Conservation (phyloP, 192 early-diverging fungal species). For the Gaertneriomyces semiglobifer region DNA sequence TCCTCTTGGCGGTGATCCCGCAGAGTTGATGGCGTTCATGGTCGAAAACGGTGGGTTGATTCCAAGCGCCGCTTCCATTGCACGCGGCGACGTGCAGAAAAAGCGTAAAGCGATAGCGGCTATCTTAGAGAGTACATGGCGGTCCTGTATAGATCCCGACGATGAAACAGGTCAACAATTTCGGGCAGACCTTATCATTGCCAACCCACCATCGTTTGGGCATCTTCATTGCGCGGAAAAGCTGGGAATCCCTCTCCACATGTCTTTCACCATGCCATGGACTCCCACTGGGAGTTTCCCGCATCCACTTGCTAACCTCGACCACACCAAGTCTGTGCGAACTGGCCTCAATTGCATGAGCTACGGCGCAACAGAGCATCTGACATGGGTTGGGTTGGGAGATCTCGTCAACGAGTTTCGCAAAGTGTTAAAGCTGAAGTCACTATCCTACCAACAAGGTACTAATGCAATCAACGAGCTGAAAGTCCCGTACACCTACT, state of each 20-base stretch:
- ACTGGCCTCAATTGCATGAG: constrained; percentile 14
- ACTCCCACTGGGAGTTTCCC: constrained; percentile 29
- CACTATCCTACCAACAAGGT: constrained; percentile 4
- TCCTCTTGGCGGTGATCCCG: constrained; percentile 61
- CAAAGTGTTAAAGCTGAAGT: background rate
- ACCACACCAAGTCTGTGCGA: background rate
- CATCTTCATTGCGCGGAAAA: constrained; percentile 70
- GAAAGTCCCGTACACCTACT: constrained; percentile 28
- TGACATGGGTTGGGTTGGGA: constrained; percentile 28
- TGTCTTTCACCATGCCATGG: constrained; percentile 31
- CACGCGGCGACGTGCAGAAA: constrained; percentile 16
- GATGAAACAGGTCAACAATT: constrained; percentile 17
- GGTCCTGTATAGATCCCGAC: constrained; percentile 22
- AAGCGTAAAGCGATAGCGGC: constrained; percentile 18
- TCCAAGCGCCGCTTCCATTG: constrained; percentile 15
- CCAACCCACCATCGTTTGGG: constrained; percentile 63
- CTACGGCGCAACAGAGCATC: constrained; percentile 12
- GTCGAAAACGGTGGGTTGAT: constrained; percentile 49
- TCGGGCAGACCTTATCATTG: constrained; percentile 59
- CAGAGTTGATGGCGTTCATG: constrained; percentile 61
- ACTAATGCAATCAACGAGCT: constrained; percentile 15
- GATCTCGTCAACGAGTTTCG: constrained; percentile 33
- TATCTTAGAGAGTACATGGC: constrained; percentile 24
- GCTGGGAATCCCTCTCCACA: constrained; percentile 49
- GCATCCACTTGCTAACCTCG: constrained; percentile 20